Evolutionary conservation across 306 rosid species (phyloP), one percentile per base, ranked within the genome.

Genomic region (Nissolia schottii): DNA sequence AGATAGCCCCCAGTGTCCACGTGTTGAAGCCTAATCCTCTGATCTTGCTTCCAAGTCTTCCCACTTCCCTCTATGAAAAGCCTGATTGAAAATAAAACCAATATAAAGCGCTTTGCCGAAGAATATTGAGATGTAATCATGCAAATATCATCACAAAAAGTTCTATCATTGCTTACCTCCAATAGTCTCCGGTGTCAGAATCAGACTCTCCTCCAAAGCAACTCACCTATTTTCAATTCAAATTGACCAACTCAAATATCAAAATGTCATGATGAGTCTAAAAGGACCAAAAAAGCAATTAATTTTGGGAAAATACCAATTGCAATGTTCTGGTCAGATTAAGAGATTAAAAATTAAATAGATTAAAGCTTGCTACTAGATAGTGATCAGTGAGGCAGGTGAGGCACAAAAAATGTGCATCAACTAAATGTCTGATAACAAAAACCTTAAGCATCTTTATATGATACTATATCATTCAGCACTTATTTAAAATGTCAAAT

Each of bases 11-110:
- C 76, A 3, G 99, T 95, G 81, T 95, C 99, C n/a, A 95, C 59
- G 58, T 95, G 99, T 79, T 95, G 99, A 55, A 95, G 81, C 57
- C 99, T 90, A 81, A 95, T 45, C 84, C 71, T 89, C 84, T 95
- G 99, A 64, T 89, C 93, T 81, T 95, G 97, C 87, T 85, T 95
- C 99, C 99, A 95, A 64, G 96, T 87, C 89, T 92, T 95, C 74
- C 96, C 99, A 66, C 82, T 87, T 71, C 96, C 97, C 80, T 95
- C 99, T 75, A 87, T 83, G 13, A 65, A 27, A 45, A 95, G 83
- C 89, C 99, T 91, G 32, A 35, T 13, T 61, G 77, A 74, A 55
- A 67, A 54, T 11, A 51, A 50, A 71, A 70, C 49, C 73, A 64
- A 59, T 63, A 49, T 79, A 58, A 45, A 59, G 22, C 83, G 57